Base-by-base conservation (phyloP, 192 early-diverging fungal genomes). In the Dimargaris xerosporica region DNA sequence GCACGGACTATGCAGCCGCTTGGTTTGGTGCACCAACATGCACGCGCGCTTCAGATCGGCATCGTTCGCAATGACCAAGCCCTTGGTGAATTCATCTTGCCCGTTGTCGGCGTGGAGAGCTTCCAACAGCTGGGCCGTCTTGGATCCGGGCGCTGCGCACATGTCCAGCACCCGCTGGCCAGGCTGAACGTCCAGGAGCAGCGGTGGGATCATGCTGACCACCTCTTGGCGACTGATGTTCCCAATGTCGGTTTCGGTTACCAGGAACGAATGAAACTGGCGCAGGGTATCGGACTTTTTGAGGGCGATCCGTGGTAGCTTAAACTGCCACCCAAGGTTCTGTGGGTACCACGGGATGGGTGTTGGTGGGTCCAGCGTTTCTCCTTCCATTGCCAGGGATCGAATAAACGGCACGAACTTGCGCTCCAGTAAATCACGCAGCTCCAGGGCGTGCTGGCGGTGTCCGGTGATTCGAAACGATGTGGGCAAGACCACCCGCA, bases 101-200 rank as follows among this genome's bases (percentile, higher is more conserved):
- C 67, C 73, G 46, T 76, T 80, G 56, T 81, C 83, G 44, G 73
- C 80, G 64, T 86, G 87, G 50, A 89, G 74, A 52, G 83, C 84
- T 71, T 91, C 87, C 56, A 91, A 75, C 45, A 89, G 78, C 79
- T 97, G 96, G 30, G 90, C 91, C 23, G 96, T 96, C 74, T 99
- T 99, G 65, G 90, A 92, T 65, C 96, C 96, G 29, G 96, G 96
- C 43, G 96, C 93, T 34, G 96, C 96, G 70, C 96, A 99, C 94
- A 91, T 96, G 60, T 93, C 89, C 63, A 90, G 74, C 28, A 94
- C 88, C 62, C 73, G 78, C 68, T 99, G 94, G 54, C 86, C 72
- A 16, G 91, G 82, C 68, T 91, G 73, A 25, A 98, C 87, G 66
- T 94, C 91, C 63, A 99, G 76, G 28, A 98, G 69, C 63, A 93